phyloP scores from a whole-genome alignment of 2,329 filamentous ascomycete genomes.

The Colletotrichum magnum region DNA sequence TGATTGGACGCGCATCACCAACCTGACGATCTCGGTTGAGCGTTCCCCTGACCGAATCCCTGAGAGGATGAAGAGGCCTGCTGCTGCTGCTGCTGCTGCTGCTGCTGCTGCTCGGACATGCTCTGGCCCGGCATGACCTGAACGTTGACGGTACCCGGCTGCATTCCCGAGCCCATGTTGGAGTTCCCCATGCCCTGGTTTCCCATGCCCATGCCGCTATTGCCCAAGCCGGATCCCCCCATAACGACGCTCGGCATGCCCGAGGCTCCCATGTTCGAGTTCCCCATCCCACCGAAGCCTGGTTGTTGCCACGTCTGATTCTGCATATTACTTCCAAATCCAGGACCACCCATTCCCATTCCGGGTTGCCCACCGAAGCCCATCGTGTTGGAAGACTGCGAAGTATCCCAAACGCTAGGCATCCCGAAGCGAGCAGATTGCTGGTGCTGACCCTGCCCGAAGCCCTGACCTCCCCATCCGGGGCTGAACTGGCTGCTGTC shows the following conservation, averaged over 20 bases:
- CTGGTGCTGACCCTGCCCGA: slow-evolving; percentile 2
- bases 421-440: background rate
- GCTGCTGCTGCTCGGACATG: background rate
- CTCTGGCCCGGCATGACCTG: background rate
- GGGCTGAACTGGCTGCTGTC: background rate
- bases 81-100: slow-evolving; percentile 1
- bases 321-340: background rate
- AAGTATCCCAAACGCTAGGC: background rate
- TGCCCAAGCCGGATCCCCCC: background rate
- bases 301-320: slow-evolving; percentile 13
- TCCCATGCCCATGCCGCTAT: slow-evolving; percentile 1
- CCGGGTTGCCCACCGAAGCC: background rate
- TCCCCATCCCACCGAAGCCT: background rate
- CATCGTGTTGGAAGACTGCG: background rate
- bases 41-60: background rate
- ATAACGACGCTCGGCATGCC: background rate
- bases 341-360: background rate
- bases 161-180: background rate
- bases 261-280: background rate
- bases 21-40: background rate
- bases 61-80: background rate
- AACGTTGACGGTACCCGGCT: background rate
- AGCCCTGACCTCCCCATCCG: background rate
- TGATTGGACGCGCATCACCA: background rate
- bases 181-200: background rate